A percentile compares a stretch with the other conserved stretches of the same genome.
Conservation (phyloP, 2,329 filamentous ascomycete species). For the Sporothrix euskadiensis region DNA sequence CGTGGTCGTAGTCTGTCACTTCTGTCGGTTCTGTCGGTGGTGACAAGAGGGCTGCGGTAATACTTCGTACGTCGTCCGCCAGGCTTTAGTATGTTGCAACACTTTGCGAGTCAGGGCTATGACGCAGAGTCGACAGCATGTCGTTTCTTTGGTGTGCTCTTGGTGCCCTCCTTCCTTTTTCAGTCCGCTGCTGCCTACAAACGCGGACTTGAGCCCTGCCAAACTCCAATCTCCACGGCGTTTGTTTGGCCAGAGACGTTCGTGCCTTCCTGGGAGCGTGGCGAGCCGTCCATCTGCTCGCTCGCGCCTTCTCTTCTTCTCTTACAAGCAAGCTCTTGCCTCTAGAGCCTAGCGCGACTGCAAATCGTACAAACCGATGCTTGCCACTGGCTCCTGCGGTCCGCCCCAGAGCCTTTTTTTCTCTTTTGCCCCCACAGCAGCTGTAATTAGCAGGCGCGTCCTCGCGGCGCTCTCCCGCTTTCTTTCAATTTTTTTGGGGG, state of each 20-base stretch:
- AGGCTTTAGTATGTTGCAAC: too few relatives aligned
- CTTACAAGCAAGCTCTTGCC: conserved; percentile 3
- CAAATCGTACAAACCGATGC: conserved; percentile 6
- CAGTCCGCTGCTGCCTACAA: conserved; percentile 12
- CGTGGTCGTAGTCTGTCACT: neutral
- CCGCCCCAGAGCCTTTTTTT: neutral
- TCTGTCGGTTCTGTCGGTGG: neutral
- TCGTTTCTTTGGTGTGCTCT: neutral
- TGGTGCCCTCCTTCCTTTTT: neutral
- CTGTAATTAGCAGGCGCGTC: neutral
- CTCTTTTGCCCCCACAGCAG: neutral
- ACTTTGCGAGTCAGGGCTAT: neutral
- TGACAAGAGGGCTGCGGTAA: neutral
- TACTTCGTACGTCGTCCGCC: neutral
- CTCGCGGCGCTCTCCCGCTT: neutral
- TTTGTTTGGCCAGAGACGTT: neutral
- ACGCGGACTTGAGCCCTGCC: conserved; percentile 11
- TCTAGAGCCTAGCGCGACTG: neutral
- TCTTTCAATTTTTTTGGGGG: neutral
- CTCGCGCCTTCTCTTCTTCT: neutral
- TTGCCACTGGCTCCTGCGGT: neutral
- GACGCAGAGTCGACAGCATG: neutral
- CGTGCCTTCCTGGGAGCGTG: too few relatives aligned
- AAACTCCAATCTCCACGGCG: conserved; percentile 15
- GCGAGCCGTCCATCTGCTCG: neutral